These are phyloP conservation scores for Penicillium sp. DNA, from an alignment of 2,329 filamentous ascomycete genomes.

Conservation along the genomic window DNA sequence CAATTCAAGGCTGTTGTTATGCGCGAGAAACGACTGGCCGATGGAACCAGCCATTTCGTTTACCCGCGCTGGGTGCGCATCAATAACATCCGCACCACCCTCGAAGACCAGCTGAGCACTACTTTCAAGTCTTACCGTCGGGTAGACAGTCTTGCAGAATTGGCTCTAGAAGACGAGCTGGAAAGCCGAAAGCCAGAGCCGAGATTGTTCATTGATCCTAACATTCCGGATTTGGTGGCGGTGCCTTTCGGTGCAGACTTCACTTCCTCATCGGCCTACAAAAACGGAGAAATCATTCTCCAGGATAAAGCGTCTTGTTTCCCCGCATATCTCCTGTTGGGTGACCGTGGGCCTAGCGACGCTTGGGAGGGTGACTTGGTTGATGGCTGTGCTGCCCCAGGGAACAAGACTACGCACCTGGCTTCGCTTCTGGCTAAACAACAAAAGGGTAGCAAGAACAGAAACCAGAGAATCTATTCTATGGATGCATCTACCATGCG, in stretches of 20 bases:
- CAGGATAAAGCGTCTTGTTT: constrained; percentile 98
- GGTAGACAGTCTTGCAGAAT: constrained; percentile 56
- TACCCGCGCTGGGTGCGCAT: constrained; percentile 92
- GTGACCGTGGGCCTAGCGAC: constrained; percentile 40
- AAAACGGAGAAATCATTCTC: constrained; percentile 73
- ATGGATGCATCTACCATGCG: constrained; percentile 49
- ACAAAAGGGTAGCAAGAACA: constrained; percentile 22
- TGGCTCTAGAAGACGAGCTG: constrained; percentile 46
- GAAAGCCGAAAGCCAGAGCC: constrained; percentile 22
- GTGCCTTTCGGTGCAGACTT: constrained; percentile 70
- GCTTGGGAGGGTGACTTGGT: constrained; percentile 64
- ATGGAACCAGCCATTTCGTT: constrained; percentile 27
- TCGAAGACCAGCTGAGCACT: constrained; percentile 69
- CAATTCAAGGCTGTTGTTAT: constrained; percentile 51
- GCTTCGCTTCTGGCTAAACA: constrained; percentile 64
- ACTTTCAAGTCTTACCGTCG: constrained; percentile 67
- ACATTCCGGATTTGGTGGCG: constrained; percentile 81
- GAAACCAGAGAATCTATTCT: constrained; percentile 51
- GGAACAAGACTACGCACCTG: constrained; percentile 95
- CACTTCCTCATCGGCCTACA: constrained; percentile 70
- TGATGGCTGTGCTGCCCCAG: constrained; percentile 92
- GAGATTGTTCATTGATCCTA: constrained; percentile 67
- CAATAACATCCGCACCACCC: constrained; percentile 71
- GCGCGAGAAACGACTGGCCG: constrained; percentile 46
- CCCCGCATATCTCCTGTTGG: constrained; percentile 80